These are phyloP conservation scores for Trichosanthes truncata DNA, from an alignment of 306 rosid species.

Conservation along the genomic window DNA sequence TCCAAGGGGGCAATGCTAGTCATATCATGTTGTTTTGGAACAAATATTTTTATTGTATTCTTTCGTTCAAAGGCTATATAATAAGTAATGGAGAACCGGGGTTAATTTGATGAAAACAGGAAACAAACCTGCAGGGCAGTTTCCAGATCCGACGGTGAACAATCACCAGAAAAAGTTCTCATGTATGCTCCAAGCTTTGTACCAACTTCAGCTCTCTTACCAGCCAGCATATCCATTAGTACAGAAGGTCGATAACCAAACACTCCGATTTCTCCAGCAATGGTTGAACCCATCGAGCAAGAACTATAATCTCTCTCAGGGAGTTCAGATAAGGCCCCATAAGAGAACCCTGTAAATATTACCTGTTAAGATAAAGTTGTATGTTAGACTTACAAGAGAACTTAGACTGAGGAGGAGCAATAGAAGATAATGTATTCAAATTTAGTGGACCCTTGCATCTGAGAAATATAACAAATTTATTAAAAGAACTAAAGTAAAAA, in stretches of 20 bases:
- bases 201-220: slow-evolving; percentile 97
- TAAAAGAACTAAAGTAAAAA: neutral
- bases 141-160: slow-evolving; percentile 96
- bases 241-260: slow-evolving; percentile 93
- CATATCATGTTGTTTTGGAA: neutral
- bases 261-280: slow-evolving; percentile 95
- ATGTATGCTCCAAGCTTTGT: slow-evolving; percentile 89
- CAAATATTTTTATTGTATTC: neutral
- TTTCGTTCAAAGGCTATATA: neutral
- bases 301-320: slow-evolving; percentile 76
- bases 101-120: slow-evolving; percentile 6
- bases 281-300: slow-evolving; percentile 92
- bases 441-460: neutral
- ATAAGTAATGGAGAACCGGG: neutral
- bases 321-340: slow-evolving; percentile 92
- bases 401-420: neutral
- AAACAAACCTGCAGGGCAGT: slow-evolving; percentile 89
- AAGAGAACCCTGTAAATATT: slow-evolving; percentile 90
- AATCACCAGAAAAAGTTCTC: slow-evolving; percentile 88
- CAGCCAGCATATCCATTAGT: slow-evolving; percentile 94
- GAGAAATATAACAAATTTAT: neutral
- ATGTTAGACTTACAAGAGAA: neutral
- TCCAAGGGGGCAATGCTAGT: neutral
- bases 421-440: neutral
- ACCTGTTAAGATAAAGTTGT: slow-evolving; percentile 46